These are phyloP conservation scores for Monilinia polystroma DNA, from an alignment of 2,329 filamentous ascomycete species.

Conservation along the genomic window DNA sequence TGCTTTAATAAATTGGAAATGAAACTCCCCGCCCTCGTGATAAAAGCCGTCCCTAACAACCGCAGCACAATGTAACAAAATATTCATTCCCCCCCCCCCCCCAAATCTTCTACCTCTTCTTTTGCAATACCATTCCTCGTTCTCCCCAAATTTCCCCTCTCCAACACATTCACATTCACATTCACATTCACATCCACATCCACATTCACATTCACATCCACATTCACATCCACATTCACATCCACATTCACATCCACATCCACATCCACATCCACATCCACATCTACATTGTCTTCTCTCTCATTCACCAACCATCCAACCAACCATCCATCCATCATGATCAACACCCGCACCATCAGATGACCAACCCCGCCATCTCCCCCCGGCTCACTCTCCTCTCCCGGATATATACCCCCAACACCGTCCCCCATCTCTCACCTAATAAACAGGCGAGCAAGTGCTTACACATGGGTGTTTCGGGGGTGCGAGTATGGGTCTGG, in stretches of 20 bases:
- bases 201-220: no score
- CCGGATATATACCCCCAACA: slow-evolving; percentile 58
- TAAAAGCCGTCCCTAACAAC: neutral
- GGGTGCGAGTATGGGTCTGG: slow-evolving; percentile 33
- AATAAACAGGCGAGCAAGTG: slow-evolving; percentile 84
- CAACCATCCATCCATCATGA: no score
- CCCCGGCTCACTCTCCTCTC: slow-evolving; percentile 56
- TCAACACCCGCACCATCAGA: slow-evolving; percentile 8
- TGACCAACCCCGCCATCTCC: slow-evolving; percentile 69
- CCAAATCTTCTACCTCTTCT: neutral
- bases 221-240: no score
- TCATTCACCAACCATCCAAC: slow-evolving; percentile 1
- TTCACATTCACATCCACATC: no score
- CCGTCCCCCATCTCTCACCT: slow-evolving; percentile 59
- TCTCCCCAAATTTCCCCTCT: neutral
- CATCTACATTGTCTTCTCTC: neutral
- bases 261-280: no score
- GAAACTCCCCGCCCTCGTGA: neutral
- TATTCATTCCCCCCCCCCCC: no score
- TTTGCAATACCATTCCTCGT: neutral
- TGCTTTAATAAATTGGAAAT: no score
- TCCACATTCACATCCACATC: no score
- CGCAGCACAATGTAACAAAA: neutral
- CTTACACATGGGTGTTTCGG: slow-evolving; percentile 67
- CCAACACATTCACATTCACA: neutral